Evolutionary conservation across 2,329 filamentous ascomycete genomes (phyloP).

Genomic region (Mollisia scopiformis): DNA sequence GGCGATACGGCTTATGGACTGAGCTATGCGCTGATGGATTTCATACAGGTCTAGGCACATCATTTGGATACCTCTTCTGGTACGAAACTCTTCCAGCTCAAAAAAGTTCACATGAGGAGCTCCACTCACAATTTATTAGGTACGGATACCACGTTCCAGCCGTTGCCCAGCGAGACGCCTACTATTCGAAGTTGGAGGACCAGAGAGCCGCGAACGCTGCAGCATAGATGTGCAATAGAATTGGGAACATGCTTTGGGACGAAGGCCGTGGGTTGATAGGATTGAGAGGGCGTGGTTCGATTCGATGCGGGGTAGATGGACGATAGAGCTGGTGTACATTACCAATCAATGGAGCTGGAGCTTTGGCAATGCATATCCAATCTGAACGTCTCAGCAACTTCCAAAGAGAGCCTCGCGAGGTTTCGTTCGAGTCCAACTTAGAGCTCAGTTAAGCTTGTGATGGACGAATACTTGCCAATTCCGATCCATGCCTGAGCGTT

Average conservation of each 20-base stretch:
- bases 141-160: slow-evolving; percentile 47
- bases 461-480: not conserved
- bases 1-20: not conserved
- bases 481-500: too few relatives aligned
- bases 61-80: slow-evolving; percentile 58
- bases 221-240: slow-evolving; percentile 21
- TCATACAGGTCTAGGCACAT: slow-evolving; percentile 53
- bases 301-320: not conserved
- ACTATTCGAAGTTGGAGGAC: slow-evolving; percentile 45
- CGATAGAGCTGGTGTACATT: slow-evolving; percentile 34
- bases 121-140: slow-evolving; percentile 24
- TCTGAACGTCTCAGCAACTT: slow-evolving; percentile 2
- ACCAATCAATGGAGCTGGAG: slow-evolving; percentile 29
- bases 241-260: not conserved
- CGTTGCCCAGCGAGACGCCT: slow-evolving; percentile 43
- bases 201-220: slow-evolving; percentile 38
- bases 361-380: slow-evolving; percentile 31
- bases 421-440: not conserved
- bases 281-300: slow-evolving; percentile 3
- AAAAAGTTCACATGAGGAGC: not conserved
- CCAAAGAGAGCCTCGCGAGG: not conserved
- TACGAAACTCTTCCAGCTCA: slow-evolving; percentile 39
- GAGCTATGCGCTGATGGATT: slow-evolving; percentile 12
- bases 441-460: not conserved
- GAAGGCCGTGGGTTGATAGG: slow-evolving; percentile 1